Conservation (phyloP, 1,139 yeast genomes). For the Pneumocystis wakefieldiae region DNA sequence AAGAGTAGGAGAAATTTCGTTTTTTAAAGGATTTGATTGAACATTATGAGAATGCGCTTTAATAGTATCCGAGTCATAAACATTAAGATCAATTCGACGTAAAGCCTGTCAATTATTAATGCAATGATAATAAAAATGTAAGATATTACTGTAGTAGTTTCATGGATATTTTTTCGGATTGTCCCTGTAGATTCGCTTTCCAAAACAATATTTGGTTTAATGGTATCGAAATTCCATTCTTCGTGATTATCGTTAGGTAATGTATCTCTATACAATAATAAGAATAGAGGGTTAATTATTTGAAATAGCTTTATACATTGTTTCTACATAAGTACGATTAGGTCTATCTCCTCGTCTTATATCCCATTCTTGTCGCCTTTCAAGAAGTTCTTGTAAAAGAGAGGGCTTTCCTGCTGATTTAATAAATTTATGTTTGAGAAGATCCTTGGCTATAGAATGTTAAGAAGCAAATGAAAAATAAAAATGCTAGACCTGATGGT, state of each 20-base stretch:
- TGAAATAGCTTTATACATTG: neutral
- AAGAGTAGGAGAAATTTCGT: neutral
- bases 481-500: constrained; percentile 23
- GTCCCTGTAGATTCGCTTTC: constrained; percentile 1
- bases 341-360: constrained; percentile 13
- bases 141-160: neutral
- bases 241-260: neutral
- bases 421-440: constrained; percentile 50
- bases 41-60: neutral
- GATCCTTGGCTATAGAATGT: constrained; percentile 30
- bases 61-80: neutral
- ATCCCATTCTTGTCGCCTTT: constrained; percentile 17
- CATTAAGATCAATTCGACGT: neutral
- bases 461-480: neutral
- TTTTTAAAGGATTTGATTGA: neutral
- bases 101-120: neutral
- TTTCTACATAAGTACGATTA: constrained; percentile 5
- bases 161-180: neutral
- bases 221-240: constrained; percentile 2
- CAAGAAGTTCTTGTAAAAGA: constrained; percentile 22
- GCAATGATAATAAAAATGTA: neutral
- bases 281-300: neutral
- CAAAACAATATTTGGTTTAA: neutral
- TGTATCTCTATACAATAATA: neutral
- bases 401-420: constrained; percentile 26